Base-by-base conservation (phyloP, 345 rosid species). In the Hypericum perforatum region DNA sequence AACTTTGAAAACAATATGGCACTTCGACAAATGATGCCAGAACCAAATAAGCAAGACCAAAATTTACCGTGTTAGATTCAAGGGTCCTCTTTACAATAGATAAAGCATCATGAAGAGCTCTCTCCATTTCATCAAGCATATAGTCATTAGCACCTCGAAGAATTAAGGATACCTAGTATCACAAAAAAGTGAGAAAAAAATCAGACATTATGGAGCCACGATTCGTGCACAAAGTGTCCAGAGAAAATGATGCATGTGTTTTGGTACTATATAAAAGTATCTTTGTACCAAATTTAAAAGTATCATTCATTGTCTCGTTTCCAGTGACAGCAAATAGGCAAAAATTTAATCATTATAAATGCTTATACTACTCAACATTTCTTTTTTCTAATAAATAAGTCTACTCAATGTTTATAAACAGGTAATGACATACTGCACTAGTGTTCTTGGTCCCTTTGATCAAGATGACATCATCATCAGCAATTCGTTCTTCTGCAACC, bases 111-210 rank as follows among this genome's bases (percentile, higher is more conserved):
- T 86, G 94, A 43, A 92, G 79, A 48, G 95, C 84, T 70, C 95
- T 85, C 65, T 89, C 99, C 97, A 92, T 89, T 76, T 94, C 97
- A 57, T 94, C 99, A 54, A 89, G 94, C 97, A 94, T 94, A 72
- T 77, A 89, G 68, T 89, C 97, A 62, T 94, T 94, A 45, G 97
- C 99, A 53, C 97, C 97, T 72, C 95, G 78, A 52, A 94, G 87
- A 61, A 94, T 80, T 72, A 94, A 61, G 42, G 99, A 94, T 41
- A 94, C 99, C 99, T 94, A 40, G 13, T 53, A 54, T 57, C 0
- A 62, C 1, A 66, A 14, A 10, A n/a, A 1, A n/a, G n/a, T n/a
- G 32, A 12, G 22, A 5, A 6, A 13, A 5, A 46, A 12, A 22
- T 22, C 32, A 22, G 32, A 22, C 32, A 22, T 22, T 4, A 4